Base-by-base conservation (phyloP, 805 yeast species). In the Cyberlindnera meyerae region DNA sequence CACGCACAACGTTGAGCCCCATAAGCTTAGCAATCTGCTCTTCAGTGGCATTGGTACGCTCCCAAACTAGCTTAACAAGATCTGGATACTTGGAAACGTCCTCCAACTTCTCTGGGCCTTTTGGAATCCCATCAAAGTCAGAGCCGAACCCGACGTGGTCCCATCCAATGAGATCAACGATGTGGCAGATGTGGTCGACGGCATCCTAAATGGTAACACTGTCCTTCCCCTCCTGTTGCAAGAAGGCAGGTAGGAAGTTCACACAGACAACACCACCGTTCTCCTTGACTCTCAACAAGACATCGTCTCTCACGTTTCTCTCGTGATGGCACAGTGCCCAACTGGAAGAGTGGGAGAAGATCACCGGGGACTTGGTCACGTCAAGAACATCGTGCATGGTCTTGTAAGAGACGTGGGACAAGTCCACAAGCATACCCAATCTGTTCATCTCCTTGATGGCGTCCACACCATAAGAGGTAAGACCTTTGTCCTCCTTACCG, bases 31-130 rank as follows among this genome's bases (percentile, higher is more conserved):
- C 45, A 16, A 71, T 63, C 27, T 71, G 62, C n/a, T 61, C 68
- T 29, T 71, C 74, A 1, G 66, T 50, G 2, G 76, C 76, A 21
- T 61, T 61, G 5, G 55, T 48, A 9, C 43, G 51, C 33, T 55
- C 51, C 58, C 57, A 52, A 13, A 59, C 47, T 25, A 44, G 52
- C 37, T 60, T 62, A 20, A 73, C 48, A 34, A 73, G 51, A 27
- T 69, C 74, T 0, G 78, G 78, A 44, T 73, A 73, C 47, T 72
- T 73, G 11, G 77, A 70, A 1, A 71, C 77, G 45, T 73, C 76
- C 47, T 73, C 77, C n/a, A 73, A 51, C 0, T 77, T 78, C 13
- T 40, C 47, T 6, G 78, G 77, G 4, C 69, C 73, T 6, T 39
- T 50, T 14, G 70, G 68, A 34, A 71, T 71, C 11, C 77, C 78